These are phyloP conservation scores for Pezicula rhizophila DNA, from an alignment of 2,329 filamentous ascomycete species.

Conservation along the genomic window DNA sequence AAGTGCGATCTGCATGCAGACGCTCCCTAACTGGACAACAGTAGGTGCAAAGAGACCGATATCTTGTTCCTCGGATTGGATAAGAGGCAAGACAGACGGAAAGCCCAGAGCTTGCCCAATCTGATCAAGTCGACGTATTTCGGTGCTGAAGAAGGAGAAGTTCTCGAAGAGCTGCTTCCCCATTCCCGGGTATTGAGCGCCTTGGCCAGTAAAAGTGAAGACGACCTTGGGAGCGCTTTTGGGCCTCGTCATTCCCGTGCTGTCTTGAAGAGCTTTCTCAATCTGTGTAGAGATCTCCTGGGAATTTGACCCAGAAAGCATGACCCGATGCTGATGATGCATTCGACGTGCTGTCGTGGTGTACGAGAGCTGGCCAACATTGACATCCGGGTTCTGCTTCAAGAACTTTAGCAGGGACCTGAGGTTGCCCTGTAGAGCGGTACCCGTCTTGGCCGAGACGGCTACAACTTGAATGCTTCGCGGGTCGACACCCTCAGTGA, in stretches of 20 bases:
- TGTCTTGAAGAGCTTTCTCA: background rate
- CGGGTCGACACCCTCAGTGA: constrained; percentile 29
- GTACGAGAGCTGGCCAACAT: constrained; percentile 8
- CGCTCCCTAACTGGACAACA: constrained; percentile 44
- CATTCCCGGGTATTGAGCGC: constrained; percentile 30
- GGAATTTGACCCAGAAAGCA: constrained; percentile 35
- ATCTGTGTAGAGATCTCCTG: background rate
- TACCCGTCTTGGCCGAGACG: constrained; percentile 39
- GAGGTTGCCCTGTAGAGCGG: constrained; percentile 4
- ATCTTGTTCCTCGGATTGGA: constrained; percentile 33
- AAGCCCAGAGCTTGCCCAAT: constrained; percentile 19
- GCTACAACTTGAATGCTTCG: constrained; percentile 39
- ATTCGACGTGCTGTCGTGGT: constrained; percentile 38
- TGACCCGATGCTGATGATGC: constrained; percentile 50
- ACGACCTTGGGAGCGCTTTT: constrained; percentile 33
- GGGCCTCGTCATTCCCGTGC: constrained; percentile 35
- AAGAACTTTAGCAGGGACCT: constrained; percentile 5
- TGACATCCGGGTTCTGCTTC: constrained; percentile 1
- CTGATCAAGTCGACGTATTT: constrained; percentile 17
- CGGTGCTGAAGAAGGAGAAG: constrained; percentile 30
- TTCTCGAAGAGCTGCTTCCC: constrained; percentile 17
- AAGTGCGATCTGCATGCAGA: constrained; percentile 47
- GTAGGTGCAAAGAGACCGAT: constrained; percentile 42
- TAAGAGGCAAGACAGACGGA: constrained; percentile 29
- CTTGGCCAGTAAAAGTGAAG: constrained; percentile 15